Evolutionary conservation across 2,329 filamentous ascomycete species (phyloP), one percentile per base, ranked within the genome.

Genomic region (Xylariales sp.): DNA sequence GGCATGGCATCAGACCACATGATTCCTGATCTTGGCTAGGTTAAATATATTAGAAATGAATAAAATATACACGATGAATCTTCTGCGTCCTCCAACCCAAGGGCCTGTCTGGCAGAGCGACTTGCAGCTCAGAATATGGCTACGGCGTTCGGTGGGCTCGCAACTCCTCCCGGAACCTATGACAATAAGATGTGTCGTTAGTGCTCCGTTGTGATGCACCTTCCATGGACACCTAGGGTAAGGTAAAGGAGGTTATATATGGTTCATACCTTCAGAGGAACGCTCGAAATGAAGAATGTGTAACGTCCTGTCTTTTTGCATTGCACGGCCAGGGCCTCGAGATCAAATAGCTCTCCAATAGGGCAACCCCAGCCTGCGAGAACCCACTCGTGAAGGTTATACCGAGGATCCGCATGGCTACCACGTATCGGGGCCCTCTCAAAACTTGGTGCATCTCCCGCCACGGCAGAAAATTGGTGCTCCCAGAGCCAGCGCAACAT

Each of bases 321-420:
- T 19, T 59, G 57, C 13, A 42, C 36, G 1, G 56, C 52, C 28
- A 73, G 40, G 4, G 41, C 50, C 33, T 71, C 66, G 11, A 73
- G 44, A 37, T 72, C 61, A 40, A 72, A 72, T 32, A 72, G 47
- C 49, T 74, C 70, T 0, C 70, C 69, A 25, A 73, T 69, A 1
- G 69, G 67, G 59, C 72, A 60, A 0, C 72, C 72, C 70, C 71
- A 76, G 1, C 69, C 69, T 0, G 63, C 67, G 1, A 73, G 51
- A 10, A 70, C 44, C 57, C 62, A 70, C 46, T 67, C 52, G 45
- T 66, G 64, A 44, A 61, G 23, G 5, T 31, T 16, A 3, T 15
- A 40, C 31, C 46, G 40, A 28, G 40, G 23, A 12, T 44, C 47
- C 33, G 46, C 57, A 11, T 53, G 52, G 15, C 44, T 29, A 2